Evolutionary conservation across 257 asterid species (phyloP), one percentile per base, ranked within the genome.

Genomic region (Primulina huaijiensis): DNA sequence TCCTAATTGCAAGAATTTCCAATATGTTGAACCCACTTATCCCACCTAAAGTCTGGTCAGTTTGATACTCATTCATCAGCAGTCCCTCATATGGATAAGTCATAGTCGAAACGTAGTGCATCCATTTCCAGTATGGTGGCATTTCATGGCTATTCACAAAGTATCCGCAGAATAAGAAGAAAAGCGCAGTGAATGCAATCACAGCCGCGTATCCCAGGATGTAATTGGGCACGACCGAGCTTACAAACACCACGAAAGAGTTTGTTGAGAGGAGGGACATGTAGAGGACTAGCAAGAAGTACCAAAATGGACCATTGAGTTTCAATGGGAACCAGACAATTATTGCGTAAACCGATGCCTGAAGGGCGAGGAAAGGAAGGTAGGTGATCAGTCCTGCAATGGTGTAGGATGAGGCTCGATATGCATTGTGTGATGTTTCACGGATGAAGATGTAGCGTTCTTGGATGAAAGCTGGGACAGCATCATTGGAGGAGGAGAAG

Each of bases 391-490:
- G 82, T 17, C 97, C 95, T 2, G 97, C 90, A 11, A 91, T 84
- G 23, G 97, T 82, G 80, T 89, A 89, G n/a, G 97, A 87, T 2
- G 97, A 91, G 65, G 97, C 97, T 29, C 97, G 75, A 46, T 91
- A 91, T 5, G 95, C 90, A 30, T 89, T 89, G 80, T 91, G 97
- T 0, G 96, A 89, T 23, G 92, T 89, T 65, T 91, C 96, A 0
- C 91, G 92, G 16, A 91, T 76, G 77, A 87, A 89, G 40, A 91
- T 81, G 86, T 84, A 86, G 46, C 96, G 92, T 65, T 91, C 97
- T 55, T 91, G 96, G 69, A 91, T 91, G 79, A 91, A 91, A 33
- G 96, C 97, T 0, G 97, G 97, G 60, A 91, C 97, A 6, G 96
- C 97, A 57, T 89, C 97, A 64, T 91, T 91, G 17, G 97, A 91